These are phyloP conservation scores for Benincasa hispida DNA, from an alignment of 306 rosid genomes.

Conservation along the genomic window DNA sequence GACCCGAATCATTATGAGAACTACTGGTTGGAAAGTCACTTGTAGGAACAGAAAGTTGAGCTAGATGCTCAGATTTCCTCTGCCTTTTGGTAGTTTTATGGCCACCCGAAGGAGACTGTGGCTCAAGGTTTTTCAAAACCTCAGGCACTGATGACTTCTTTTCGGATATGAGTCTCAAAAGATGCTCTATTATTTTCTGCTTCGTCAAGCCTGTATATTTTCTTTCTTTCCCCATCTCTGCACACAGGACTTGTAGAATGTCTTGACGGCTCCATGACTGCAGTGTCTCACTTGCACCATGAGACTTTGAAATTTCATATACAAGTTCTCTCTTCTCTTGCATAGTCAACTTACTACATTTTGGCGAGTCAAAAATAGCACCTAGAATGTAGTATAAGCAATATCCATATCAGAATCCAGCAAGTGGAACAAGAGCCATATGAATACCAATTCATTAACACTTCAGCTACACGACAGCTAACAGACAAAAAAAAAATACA, in stretches of 20 bases:
- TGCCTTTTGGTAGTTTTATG: slow-evolving; percentile 70
- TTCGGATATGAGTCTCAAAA: slow-evolving; percentile 79
- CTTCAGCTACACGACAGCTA: background rate
- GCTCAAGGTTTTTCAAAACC: slow-evolving; percentile 29
- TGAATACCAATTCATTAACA: background rate
- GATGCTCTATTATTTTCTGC: slow-evolving; percentile 84
- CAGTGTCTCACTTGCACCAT: slow-evolving; percentile 65
- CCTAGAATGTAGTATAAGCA: slow-evolving; percentile 29
- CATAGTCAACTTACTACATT: slow-evolving; percentile 54
- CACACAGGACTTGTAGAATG: slow-evolving; percentile 81
- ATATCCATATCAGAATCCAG: slow-evolving; percentile 10
- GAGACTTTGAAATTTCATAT: slow-evolving; percentile 62
- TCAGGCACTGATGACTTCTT: slow-evolving; percentile 50
- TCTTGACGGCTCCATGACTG: slow-evolving; percentile 99
- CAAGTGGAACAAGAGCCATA: background rate
- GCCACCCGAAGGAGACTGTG: slow-evolving; percentile 40
- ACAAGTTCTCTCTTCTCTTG: slow-evolving; percentile 83
- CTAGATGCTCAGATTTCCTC: slow-evolving; percentile 78
- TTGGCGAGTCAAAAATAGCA: slow-evolving; percentile 40
- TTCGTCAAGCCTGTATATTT: slow-evolving; percentile 94
- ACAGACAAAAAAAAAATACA: background rate
- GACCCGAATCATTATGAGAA: slow-evolving; percentile 23
- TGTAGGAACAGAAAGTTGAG: slow-evolving; percentile 40
- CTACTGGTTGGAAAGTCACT: slow-evolving; percentile 25
- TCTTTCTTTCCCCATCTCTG: slow-evolving; percentile 98